phyloP scores from a whole-genome alignment of 2,329 filamentous ascomycete species.

The Xylariales sp. region DNA sequence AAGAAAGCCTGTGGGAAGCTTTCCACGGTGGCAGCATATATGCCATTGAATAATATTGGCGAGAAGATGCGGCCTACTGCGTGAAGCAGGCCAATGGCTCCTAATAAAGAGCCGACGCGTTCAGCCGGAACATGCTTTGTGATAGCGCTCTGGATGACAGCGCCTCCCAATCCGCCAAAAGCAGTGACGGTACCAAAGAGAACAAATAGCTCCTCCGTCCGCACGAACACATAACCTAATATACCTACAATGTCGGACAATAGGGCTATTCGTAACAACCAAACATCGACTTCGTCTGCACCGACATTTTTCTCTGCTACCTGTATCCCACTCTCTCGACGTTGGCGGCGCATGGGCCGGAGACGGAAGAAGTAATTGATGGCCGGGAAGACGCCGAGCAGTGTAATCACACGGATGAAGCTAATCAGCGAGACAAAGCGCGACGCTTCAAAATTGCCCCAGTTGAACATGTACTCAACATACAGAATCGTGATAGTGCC shows the following conservation, averaged over 20 bases:
- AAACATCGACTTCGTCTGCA: slow-evolving; percentile 72
- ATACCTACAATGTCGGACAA: slow-evolving; percentile 73
- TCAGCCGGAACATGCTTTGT: slow-evolving; percentile 89
- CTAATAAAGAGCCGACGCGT: slow-evolving; percentile 79
- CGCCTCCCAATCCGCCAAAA: slow-evolving; percentile 78
- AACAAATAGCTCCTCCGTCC: slow-evolving; percentile 60
- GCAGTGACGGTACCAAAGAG: slow-evolving; percentile 68
- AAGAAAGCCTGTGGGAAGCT: slow-evolving; percentile 80
- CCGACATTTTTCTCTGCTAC: slow-evolving; percentile 54
- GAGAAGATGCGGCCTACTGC: slow-evolving; percentile 73
- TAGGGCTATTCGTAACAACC: slow-evolving; percentile 69
- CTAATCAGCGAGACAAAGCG: slow-evolving; percentile 79
- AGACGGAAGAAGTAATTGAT: slow-evolving; percentile 71
- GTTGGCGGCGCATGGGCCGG: slow-evolving; percentile 40
- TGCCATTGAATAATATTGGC: slow-evolving; percentile 77
- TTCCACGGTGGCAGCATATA: slow-evolving; percentile 78
- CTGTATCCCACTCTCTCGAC: slow-evolving; percentile 32
- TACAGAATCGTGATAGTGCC: slow-evolving; percentile 83
- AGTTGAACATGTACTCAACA: slow-evolving; percentile 72
- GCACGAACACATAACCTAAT: slow-evolving; percentile 66
- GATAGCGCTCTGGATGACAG: slow-evolving; percentile 76
- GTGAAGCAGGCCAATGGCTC: slow-evolving; percentile 81
- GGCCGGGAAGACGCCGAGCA: slow-evolving; percentile 70
- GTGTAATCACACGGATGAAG: slow-evolving; percentile 66
- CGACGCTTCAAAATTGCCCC: slow-evolving; percentile 76